Conservation (phyloP, 768 basidiomycete genomes). For the Tricholoma saponaceum region DNA sequence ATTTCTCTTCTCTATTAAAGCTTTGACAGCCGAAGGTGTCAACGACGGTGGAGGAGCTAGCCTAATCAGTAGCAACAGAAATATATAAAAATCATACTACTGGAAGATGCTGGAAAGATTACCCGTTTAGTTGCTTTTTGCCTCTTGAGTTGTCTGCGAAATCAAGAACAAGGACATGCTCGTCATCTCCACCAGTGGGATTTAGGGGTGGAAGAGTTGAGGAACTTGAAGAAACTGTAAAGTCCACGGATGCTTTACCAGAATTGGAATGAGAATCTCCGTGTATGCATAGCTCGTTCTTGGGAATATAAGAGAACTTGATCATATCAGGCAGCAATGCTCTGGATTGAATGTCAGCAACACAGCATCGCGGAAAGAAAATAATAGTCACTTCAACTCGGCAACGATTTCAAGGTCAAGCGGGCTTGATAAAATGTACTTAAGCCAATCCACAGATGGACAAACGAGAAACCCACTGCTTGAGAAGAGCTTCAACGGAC, state of each 20-base stretch:
- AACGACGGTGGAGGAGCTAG: conserved; percentile 30
- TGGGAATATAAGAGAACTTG: conserved; percentile 77
- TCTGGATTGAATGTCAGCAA: conserved; percentile 30
- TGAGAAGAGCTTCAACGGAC: conserved; percentile 78
- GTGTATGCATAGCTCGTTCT: conserved; percentile 55
- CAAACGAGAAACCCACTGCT: conserved; percentile 44
- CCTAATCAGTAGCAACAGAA: conserved; percentile 2
- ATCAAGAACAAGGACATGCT: conserved; percentile 44
- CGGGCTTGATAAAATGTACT: conserved; percentile 49
- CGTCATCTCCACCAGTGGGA: conserved; percentile 22
- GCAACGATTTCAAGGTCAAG: conserved; percentile 75
- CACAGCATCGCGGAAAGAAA: not conserved
- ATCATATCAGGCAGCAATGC: conserved; percentile 79
- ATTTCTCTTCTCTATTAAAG: conserved; percentile 70
- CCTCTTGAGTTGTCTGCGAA: conserved; percentile 33
- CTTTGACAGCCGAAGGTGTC: conserved; percentile 57
- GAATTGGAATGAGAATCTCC: conserved; percentile 22
- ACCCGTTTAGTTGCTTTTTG: conserved; percentile 30
- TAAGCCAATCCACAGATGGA: conserved; percentile 4
- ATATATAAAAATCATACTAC: not conserved
- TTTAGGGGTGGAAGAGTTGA: conserved; percentile 19
- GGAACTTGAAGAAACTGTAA: conserved; percentile 22
- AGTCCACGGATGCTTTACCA: conserved; percentile 40
- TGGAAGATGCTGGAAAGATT: conserved; percentile 1
- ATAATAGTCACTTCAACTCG: conserved; percentile 67